These are phyloP conservation scores for Vaucheria bursata DNA, from an alignment of 352 stramenopile species.

Conservation along the genomic window DNA sequence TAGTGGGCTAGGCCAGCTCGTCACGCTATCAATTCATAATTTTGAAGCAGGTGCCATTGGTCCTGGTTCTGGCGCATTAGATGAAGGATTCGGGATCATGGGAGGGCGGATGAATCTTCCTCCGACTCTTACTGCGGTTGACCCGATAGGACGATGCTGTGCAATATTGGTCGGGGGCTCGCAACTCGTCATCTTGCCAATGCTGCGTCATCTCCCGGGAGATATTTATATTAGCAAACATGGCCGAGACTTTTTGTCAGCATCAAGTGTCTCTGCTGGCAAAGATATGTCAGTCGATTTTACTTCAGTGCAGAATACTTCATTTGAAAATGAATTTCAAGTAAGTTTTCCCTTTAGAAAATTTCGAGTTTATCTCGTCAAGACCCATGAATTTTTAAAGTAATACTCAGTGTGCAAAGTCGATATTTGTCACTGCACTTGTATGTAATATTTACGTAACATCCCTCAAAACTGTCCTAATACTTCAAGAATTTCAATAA, in stretches of 20 bases:
- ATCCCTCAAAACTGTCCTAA: too few species aligned
- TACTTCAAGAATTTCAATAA: too few species aligned
- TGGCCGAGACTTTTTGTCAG: neutral
- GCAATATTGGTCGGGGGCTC: slow-evolving; percentile 18
- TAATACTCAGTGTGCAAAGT: too few species aligned
- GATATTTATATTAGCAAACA: slow-evolving; percentile 24
- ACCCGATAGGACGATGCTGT: slow-evolving; percentile 26
- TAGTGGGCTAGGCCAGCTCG: slow-evolving; percentile 15
- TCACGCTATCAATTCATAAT: slow-evolving; percentile 39
- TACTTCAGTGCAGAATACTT: too few species aligned
- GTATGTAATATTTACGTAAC: too few species aligned
- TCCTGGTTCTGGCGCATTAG: slow-evolving; percentile 18
- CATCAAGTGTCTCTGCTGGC: neutral
- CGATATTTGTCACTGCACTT: too few species aligned
- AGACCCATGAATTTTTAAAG: too few species aligned
- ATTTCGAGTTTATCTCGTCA: too few species aligned
- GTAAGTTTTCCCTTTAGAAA: too few species aligned
- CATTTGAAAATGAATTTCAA: too few species aligned
- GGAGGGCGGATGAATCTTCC: slow-evolving; percentile 12
- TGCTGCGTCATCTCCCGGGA: slow-evolving; percentile 11
- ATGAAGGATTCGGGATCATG: slow-evolving; percentile 20
- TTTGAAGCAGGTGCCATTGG: slow-evolving; percentile 34
- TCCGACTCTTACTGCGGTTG: slow-evolving; percentile 11
- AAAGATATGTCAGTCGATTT: neutral
- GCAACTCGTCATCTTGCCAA: slow-evolving; percentile 29